Conservation (phyloP, 2,329 filamentous ascomycete species). For the Trichoderma sp. region DNA sequence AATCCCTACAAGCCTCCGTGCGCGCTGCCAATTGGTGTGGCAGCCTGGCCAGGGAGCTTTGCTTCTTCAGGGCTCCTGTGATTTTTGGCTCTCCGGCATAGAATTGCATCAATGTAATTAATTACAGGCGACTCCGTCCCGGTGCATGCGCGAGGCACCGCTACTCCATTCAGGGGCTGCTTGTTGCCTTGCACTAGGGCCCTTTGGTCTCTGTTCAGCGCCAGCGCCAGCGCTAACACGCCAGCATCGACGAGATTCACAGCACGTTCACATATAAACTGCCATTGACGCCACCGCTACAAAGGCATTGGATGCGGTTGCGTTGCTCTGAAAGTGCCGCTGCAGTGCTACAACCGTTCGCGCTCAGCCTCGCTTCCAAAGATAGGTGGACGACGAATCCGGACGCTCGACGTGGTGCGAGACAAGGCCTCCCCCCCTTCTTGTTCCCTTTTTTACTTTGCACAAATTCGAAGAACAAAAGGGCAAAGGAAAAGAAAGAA, state of each 20-base stretch:
- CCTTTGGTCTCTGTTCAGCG: conserved; percentile 5
- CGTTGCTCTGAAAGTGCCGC: background rate
- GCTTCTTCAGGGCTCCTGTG: background rate
- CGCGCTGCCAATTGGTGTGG: background rate
- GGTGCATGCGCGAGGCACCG: background rate
- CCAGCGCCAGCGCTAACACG: conserved; percentile 3
- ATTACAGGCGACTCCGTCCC: conserved; percentile 3
- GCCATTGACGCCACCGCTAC: background rate
- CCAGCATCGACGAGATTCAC: background rate
- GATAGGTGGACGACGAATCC: conserved; percentile 9
- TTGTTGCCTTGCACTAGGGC: conserved; percentile 11
- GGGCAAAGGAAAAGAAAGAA: background rate
- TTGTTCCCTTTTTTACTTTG: background rate
- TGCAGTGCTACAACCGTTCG: background rate
- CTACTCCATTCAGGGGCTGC: conserved; percentile 6
- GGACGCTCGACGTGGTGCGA: background rate
- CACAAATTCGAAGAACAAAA: background rate
- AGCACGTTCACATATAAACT: background rate
- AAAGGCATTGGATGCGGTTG: background rate
- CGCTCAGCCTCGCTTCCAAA: conserved; percentile 4
- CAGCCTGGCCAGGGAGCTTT: background rate
- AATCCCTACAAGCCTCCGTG: conserved; percentile 6
- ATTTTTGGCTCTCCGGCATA: background rate
- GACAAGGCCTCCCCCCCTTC: background rate
- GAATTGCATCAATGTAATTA: background rate